These are phyloP conservation scores for Clarkia xantiana DNA, from an alignment of 345 rosid genomes.

Conservation along the genomic window DNA sequence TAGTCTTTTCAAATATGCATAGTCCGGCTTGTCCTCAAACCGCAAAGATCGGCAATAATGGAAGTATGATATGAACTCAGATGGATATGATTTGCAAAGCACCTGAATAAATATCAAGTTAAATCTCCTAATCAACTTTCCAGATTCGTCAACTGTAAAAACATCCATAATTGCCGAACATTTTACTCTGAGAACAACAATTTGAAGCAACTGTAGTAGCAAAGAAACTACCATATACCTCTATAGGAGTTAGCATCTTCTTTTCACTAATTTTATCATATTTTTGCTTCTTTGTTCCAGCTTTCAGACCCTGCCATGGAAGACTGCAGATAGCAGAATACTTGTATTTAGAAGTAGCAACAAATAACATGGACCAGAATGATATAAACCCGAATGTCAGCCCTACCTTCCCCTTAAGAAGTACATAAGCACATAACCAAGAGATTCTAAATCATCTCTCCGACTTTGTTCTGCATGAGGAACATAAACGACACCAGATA, in stretches of 20 bases:
- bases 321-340: conserved; percentile 32
- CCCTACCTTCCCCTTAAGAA: conserved; percentile 75
- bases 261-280: conserved; percentile 88
- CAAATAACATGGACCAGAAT: conserved; percentile 1
- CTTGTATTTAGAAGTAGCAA: background rate
- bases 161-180: too few relatives aligned
- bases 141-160: too few relatives aligned
- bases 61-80: conserved; percentile 83
- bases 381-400: background rate
- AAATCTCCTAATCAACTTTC: too few relatives aligned
- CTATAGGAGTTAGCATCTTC: conserved; percentile 78
- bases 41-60: conserved; percentile 87
- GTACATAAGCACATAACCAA: conserved; percentile 90
- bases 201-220: too few relatives aligned
- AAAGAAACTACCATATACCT: conserved; percentile 25
- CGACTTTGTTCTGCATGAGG: conserved; percentile 78
- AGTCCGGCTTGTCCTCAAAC: conserved; percentile 92
- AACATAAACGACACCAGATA: background rate
- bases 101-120: too few relatives aligned
- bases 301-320: conserved; percentile 91
- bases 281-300: conserved; percentile 90
- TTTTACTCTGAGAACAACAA: too few relatives aligned
- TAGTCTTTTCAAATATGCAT: conserved; percentile 73
- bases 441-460: conserved; percentile 94
- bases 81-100: conserved; percentile 24